Conservation (phyloP, 2,329 filamentous ascomycete genomes). For the Biscogniauxia marginata region DNA sequence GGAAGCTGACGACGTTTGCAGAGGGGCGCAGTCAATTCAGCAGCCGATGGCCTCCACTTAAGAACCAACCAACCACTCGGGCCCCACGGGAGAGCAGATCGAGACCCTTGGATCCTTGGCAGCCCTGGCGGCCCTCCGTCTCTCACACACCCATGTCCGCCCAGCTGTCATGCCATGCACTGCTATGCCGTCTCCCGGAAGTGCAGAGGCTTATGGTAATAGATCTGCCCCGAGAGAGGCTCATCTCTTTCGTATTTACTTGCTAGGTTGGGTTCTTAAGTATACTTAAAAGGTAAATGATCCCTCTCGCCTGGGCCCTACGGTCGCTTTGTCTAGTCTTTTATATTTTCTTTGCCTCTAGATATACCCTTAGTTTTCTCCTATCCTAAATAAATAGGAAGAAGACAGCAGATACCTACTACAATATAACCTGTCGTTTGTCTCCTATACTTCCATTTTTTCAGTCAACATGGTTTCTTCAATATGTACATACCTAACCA, state of each 20-base stretch:
- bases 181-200: background rate
- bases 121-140: too few relatives aligned
- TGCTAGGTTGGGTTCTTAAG: too few relatives aligned
- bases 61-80: background rate
- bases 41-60: background rate
- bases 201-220: too few relatives aligned
- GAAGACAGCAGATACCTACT: background rate
- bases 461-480: conserved; percentile 27
- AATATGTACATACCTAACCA: conserved; percentile 25
- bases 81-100: background rate
- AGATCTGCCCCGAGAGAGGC: background rate
- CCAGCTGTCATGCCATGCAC: background rate
- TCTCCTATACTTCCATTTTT: conserved; percentile 1
- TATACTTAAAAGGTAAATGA: background rate
- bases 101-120: background rate
- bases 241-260: background rate
- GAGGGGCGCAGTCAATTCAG: conserved; percentile 1
- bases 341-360: background rate
- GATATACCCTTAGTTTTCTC: background rate
- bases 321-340: background rate
- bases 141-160: background rate
- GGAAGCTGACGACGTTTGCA: conserved; percentile 1
- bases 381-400: background rate
- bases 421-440: conserved; percentile 5
- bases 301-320: background rate